phyloP scores from a whole-genome alignment of 495 filamentous ascomycete genomes.

The Tuber umbilicatum region DNA sequence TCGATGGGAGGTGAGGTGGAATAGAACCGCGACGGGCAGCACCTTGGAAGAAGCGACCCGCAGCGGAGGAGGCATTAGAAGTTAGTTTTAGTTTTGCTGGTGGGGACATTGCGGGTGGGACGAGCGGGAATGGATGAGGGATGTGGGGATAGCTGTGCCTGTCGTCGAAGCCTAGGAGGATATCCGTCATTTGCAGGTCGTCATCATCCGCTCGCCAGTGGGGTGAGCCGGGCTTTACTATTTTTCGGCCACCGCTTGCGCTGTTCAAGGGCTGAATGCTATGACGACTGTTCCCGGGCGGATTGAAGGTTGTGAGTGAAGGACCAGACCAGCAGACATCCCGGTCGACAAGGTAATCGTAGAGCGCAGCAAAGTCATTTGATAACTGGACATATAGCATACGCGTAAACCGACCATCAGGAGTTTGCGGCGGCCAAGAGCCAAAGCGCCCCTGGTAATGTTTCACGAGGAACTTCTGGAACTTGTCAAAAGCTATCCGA shows the following conservation, averaged over 20 bases:
- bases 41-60: constrained; percentile 40
- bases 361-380: constrained; percentile 61
- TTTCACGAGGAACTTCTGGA: constrained; percentile 53
- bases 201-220: constrained; percentile 56
- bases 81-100: constrained; percentile 44
- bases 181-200: constrained; percentile 59
- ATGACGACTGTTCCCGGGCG: constrained; percentile 44
- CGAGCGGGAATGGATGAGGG: constrained; percentile 62
- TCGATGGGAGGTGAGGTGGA: neutral
- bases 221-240: constrained; percentile 48
- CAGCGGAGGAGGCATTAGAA: constrained; percentile 27
- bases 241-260: constrained; percentile 51
- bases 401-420: constrained; percentile 54
- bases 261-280: constrained; percentile 8
- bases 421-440: constrained; percentile 53
- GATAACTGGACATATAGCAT: constrained; percentile 54
- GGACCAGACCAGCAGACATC: constrained; percentile 52
- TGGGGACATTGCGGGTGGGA: constrained; percentile 47
- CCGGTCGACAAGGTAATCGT: constrained; percentile 66
- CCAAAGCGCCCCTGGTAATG: constrained; percentile 52
- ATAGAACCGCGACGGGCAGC: constrained; percentile 24
- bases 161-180: constrained; percentile 62
- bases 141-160: constrained; percentile 58
- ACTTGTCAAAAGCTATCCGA: constrained; percentile 50
- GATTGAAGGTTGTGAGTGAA: constrained; percentile 48